phyloP scores from a whole-genome alignment of 768 basidiomycete species.

The Agaricus bisporus region DNA sequence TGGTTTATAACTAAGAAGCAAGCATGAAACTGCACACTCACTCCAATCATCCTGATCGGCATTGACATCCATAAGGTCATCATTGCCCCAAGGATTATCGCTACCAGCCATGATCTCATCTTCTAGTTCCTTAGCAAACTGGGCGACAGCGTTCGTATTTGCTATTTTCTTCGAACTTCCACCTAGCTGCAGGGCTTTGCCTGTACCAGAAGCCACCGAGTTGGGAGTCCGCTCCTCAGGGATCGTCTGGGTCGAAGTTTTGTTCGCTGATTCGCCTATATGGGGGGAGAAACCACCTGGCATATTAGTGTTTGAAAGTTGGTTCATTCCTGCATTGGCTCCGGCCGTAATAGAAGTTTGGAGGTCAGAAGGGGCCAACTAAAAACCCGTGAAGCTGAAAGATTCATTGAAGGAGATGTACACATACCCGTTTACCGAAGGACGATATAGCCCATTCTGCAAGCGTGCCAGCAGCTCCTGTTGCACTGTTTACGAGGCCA shows the following conservation, averaged over 20 bases:
- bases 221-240: conserved; percentile 7
- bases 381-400: not conserved
- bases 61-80: conserved; percentile 88
- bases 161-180: conserved; percentile 33
- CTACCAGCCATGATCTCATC: conserved; percentile 48
- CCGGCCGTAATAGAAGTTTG: conserved; percentile 56
- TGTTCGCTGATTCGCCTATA: conserved; percentile 19
- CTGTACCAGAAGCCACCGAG: conserved; percentile 23
- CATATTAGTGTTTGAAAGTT: conserved; percentile 5
- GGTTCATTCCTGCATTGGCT: conserved; percentile 36
- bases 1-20: not conserved
- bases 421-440: conserved; percentile 68
- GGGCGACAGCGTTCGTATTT: conserved; percentile 21
- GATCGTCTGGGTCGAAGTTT: conserved; percentile 15
- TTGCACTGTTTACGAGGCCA: conserved; percentile 75
- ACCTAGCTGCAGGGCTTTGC: conserved; percentile 68
- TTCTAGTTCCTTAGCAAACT: conserved; percentile 48
- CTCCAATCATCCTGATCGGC: conserved; percentile 96
- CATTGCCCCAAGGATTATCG: conserved; percentile 61
- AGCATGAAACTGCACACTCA: conserved; percentile 33
- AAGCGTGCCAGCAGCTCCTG: conserved; percentile 86
- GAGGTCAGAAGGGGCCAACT: conserved; percentile 71
- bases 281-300: conserved; percentile 14
- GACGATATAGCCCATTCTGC: conserved; percentile 97
- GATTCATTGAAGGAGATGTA: not conserved